Evolutionary conservation across 495 filamentous ascomycete species (phyloP), one percentile per base, ranked within the genome.

Genomic region (Aspergillus saccharolyticus): DNA sequence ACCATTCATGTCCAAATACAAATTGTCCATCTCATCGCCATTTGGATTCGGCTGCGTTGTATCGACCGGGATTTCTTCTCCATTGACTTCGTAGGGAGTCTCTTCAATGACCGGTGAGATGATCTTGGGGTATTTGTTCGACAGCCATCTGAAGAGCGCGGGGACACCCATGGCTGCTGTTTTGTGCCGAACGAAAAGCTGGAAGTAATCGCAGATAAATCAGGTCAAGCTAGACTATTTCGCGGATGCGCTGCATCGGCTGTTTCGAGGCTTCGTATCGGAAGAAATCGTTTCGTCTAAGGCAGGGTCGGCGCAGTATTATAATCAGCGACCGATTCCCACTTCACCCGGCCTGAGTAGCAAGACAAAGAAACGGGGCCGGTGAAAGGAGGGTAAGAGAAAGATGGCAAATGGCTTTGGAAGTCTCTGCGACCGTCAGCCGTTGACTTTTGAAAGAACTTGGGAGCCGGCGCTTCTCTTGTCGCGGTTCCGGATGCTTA

Each of bases 1-100:
- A 69, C 94, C 94, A 76, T 99, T 99, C 94, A 99, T 97, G 67
- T 99, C 94, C 52, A 99, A 83, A 66, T 97, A 99, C 3, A 99
- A 80, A 67, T 97, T 99, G 72, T 99, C 93, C 65, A 93, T 89
- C 69, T 97, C 92, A 72, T 97, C 94, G 71, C 91, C 92, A 75
- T 99, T 99, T 6, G 94, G 94, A 70, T 99, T 99, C 2, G 89
- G 84, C 24, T 80, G 74, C n/a, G 86, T 88, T 18, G 79, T 81
- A 66, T 97, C 91, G 44, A 97, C 82, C 2, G 94, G 95, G 30
- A 96, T 83, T 60, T 85, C 80, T 42, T 85, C 76, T 61, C 90
- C 93, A 78, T 92, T 84, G 65, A 97, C 78, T 54, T 85, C 82
- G 49, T 86, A 77, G 15, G 92, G 85, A 57, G 81, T 78, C 46